Evolutionary conservation across 2,329 filamentous ascomycete species (phyloP), one percentile per base, ranked within the genome.

Genomic region (Fusarium chaquense): DNA sequence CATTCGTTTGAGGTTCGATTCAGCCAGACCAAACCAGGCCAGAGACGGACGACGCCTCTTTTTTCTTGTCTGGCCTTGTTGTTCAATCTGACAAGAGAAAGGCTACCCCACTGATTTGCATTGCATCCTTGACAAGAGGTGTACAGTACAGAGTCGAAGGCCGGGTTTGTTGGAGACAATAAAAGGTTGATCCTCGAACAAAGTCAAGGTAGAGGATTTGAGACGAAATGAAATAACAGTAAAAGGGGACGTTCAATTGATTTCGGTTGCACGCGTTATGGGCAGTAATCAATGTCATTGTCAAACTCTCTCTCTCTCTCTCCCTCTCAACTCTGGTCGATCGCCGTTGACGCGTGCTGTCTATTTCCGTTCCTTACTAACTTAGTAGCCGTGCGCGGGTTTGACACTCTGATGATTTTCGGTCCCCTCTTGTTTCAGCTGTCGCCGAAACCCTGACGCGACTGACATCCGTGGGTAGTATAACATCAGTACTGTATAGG

Each of bases 351-450:
- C 52, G 41, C 62, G 41, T 33, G 57, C 38, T 45, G 32, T 56
- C 46, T 66, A 53, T 62, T 58, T 63, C 45, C 33, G 49, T 51
- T 40, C 49, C 49, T 40, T 54, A 22, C 49, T n/a, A 40, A 40
- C 36, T 20, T 40, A 6, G 36, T n/a, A 70, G 52, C 66, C 67
- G 67, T 69, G 62, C 52, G 55, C 56, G 52, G 52, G 54, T 49
- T 59, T 61, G 47, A 57, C 45, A 69, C 47, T 69, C 30, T 56
- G 51, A 69, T 62, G 51, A 51, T 51, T 36, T 51, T 67, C 47
- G 66, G 61, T 30, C 54, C 43, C 47, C 58, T 67, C 57, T 67
- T 53, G 67, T 67, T 70, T 70, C 66, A 69, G 59, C 67, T 63
- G 62, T 69, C 52, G 56, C 62, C 53, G 33, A 70, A 67, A 52